Evolutionary conservation across 1,284 basidiomycete genomes (phyloP), one percentile per base, ranked within the genome.

Genomic region (Microbotryomycetes sp.): DNA sequence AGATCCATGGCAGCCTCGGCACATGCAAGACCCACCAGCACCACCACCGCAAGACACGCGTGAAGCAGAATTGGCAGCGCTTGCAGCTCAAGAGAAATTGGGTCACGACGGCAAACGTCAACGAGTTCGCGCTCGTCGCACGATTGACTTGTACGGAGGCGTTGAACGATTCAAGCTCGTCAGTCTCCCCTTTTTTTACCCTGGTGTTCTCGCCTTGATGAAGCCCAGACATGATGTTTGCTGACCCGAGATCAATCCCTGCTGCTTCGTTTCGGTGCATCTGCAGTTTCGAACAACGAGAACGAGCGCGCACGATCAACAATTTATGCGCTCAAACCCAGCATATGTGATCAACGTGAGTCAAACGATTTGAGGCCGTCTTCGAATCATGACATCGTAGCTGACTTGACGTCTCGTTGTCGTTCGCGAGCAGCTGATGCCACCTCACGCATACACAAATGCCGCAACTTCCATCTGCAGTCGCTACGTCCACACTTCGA

Each of bases 401-500:
- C 59, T 57, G 67, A 58, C 42, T 64, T 67, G 42, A 16, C 1
- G 25, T 25, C 22, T 29, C 42, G 19, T 19, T n/a, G 7, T 12
- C 25, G 31, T 5, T 3, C 19, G 3, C 31, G 28, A 6, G 52
- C 74, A 97, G 93, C 82, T 97, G 28, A 80, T 97, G 30, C 93
- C 93, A 1, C 87, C 94, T 0, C 86, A 86, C 73, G 93, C 92
- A 36, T 96, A 97, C 74, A 83, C 84, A 60, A 94, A 97, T 74
- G 81, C 87, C 1, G 89, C 91, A 2, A 94, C 90, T 0, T 96
- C 92, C 0, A 80, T 97, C 57, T 92, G 92, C 73, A 93, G 92
- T 49, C 92, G 92, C 74, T 96, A 97, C 71, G 88, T 97, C 14
- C 96, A 98, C 75, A 97, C 93, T 0, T 94, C 92, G 6, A 97